Conservation (phyloP, 2,329 filamentous ascomycete species). For the Neospermospora avenae region DNA sequence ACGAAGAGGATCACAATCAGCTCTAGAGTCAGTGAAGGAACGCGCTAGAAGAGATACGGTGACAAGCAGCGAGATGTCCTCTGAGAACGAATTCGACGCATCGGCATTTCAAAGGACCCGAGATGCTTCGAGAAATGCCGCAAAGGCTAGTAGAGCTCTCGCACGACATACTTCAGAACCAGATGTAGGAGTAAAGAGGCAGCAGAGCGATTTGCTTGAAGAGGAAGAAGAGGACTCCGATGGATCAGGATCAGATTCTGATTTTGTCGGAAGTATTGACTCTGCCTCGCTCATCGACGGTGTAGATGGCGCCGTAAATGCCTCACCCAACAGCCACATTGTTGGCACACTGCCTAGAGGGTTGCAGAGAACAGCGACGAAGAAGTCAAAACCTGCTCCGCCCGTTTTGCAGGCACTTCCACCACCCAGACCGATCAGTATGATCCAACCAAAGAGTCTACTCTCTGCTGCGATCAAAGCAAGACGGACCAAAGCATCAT, state of each 20-base stretch:
- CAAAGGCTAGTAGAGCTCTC: conserved; percentile 51
- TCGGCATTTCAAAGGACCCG: conserved; percentile 62
- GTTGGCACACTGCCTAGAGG: conserved; percentile 63
- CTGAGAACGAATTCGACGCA: conserved; percentile 74
- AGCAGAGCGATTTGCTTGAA: conserved; percentile 45
- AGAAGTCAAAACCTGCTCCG: conserved; percentile 55
- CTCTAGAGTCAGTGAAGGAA: conserved; percentile 67
- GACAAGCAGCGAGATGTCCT: conserved; percentile 79
- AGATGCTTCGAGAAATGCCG: conserved; percentile 57
- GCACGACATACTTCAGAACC: conserved; percentile 52
- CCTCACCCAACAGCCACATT: conserved; percentile 53
- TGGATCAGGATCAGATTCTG: conserved; percentile 57
- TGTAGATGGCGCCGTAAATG: conserved; percentile 54
- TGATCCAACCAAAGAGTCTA: conserved; percentile 66
- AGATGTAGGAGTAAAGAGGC: conserved; percentile 35
- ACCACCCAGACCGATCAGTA: conserved; percentile 65
- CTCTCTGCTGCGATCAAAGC: conserved; percentile 70
- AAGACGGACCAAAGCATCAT: conserved; percentile 64
- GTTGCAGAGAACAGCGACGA: conserved; percentile 60
- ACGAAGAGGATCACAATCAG: conserved; percentile 68
- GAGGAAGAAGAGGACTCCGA: conserved; percentile 55
- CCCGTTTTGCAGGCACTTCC: conserved; percentile 63
- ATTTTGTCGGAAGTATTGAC: conserved; percentile 65
- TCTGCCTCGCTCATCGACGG: conserved; percentile 68
- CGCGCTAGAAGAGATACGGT: conserved; percentile 70